phyloP scores from a whole-genome alignment of 2,329 filamentous ascomycete genomes.

The Sarocladium kiliense region DNA sequence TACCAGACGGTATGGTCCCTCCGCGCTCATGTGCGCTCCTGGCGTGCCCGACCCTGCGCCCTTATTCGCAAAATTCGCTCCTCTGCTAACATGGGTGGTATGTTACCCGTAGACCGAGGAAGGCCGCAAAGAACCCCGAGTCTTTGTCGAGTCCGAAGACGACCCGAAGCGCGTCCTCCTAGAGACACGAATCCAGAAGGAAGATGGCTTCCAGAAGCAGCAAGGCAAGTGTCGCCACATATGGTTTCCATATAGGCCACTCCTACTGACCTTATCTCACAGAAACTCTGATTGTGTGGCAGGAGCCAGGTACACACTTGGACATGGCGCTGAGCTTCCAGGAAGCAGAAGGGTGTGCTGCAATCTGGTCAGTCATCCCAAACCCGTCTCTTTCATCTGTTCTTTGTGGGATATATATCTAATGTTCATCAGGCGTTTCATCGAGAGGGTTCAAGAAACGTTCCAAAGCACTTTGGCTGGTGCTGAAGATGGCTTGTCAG shows the following conservation, averaged over 20 bases:
- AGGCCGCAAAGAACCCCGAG: constrained; percentile 74
- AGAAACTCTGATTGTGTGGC: constrained; percentile 99
- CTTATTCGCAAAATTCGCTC: constrained; percentile 11
- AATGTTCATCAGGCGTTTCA: constrained; percentile 68
- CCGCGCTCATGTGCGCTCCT: not conserved
- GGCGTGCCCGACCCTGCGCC: constrained; percentile 10
- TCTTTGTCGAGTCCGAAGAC: constrained; percentile 91
- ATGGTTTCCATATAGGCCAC: constrained; percentile 13
- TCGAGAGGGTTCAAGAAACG: constrained; percentile 77
- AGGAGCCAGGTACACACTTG: constrained; percentile 72
- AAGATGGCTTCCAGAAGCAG: constrained; percentile 97
- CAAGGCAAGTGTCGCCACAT: constrained; percentile 58
- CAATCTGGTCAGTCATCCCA: constrained; percentile 67
- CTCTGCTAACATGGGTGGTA: constrained; percentile 20
- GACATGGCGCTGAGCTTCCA: constrained; percentile 99
- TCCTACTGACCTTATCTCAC: constrained; percentile 18
- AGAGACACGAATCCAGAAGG: constrained; percentile 84
- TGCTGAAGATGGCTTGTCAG: constrained; percentile 79
- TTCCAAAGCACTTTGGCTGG: constrained; percentile 54
- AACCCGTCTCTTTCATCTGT: not conserved
- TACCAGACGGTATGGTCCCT: constrained; percentile 60
- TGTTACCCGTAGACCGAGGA: constrained; percentile 41
- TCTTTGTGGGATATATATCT: constrained; percentile 12
- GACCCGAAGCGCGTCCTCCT: constrained; percentile 77
- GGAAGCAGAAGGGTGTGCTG: constrained; percentile 87